Evolutionary conservation across 768 basidiomycete species (phyloP), one percentile per base, ranked within the genome.

Genomic region (Glaciozyma antarctica): DNA sequence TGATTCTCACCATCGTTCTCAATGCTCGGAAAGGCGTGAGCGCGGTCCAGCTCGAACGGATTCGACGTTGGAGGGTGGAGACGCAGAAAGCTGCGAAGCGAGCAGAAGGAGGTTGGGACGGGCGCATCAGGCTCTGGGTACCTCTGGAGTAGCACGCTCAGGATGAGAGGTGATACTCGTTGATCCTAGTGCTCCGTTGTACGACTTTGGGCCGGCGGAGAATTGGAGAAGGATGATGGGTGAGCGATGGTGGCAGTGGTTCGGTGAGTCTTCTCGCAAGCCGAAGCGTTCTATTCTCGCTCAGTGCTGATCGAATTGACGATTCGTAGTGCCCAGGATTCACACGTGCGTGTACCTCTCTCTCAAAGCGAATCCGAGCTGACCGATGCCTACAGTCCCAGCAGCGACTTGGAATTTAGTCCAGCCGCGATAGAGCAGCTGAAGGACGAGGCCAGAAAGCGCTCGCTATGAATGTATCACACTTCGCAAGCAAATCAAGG

Each of bases 161-260:
- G 5, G 47, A n/a, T 61, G 64, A 16, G 58, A 58, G 3, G 38
- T 63, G 7, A 53, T 69, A 0, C 10, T 48, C 9, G 62, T 69
- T 24, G 64, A 69, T 7, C 64, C 68, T 0, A 51, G 53, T 30
- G 15, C 41, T 1, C 62, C 62, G 10, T 49, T 69, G 9, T 69
- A 43, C 45, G 68, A 69, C 47, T 51, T 65, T n/a, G 68, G 68
- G 2, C 21, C 54, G n/a, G 44, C 8, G 22, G 32, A 58, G 62
- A 69, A 69, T 41, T 61, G 58, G 64, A n/a, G 41, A n/a, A 44
- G 26, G 19, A 8, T 61, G 48, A 65, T 69, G 61, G 68, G 68
- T 0, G 17, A 34, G 26, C 22, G 16, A 13, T 63, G 61, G 61
- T 63, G 64, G 64, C 12, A 65, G 44, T 69, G 68, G 68, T 48